These are phyloP conservation scores for Zasmidium cellare DNA, from an alignment of 2,329 filamentous ascomycete species.

Conservation along the genomic window DNA sequence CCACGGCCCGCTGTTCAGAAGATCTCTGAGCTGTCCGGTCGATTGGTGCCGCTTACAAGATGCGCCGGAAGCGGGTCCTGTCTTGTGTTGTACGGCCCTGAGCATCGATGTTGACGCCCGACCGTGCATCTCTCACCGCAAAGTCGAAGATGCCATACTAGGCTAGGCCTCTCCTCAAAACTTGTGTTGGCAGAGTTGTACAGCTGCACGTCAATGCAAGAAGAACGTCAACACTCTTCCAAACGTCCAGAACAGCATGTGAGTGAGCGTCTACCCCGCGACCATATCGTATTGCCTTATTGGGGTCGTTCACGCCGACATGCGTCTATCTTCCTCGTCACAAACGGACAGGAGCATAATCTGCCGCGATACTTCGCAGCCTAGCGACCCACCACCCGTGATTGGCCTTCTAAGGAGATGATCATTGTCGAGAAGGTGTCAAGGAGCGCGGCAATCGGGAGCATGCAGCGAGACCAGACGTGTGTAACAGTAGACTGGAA, in stretches of 20 bases:
- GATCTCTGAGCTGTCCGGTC: constrained; percentile 10
- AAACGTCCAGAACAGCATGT: background rate
- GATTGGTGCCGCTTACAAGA: constrained; percentile 8
- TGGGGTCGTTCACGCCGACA: constrained; percentile 1
- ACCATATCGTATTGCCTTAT: no score
- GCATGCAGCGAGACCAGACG: background rate
- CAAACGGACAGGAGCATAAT: constrained; percentile 5
- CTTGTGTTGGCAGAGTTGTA: constrained; percentile 16
- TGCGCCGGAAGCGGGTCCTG: constrained; percentile 13
- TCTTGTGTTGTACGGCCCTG: constrained; percentile 8
- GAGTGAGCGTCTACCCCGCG: background rate
- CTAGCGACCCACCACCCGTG: constrained; percentile 2
- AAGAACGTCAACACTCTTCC: constrained; percentile 7
- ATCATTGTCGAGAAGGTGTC: background rate
- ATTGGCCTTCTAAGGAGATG: constrained; percentile 4
- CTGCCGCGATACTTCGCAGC: constrained; percentile 1
- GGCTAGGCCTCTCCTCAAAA: constrained; percentile 14
- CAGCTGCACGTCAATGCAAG: constrained; percentile 15
- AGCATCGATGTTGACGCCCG: constrained; percentile 7
- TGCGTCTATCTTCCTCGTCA: background rate
- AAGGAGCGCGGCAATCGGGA: constrained; percentile 6
- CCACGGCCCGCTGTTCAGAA: constrained; percentile 13
- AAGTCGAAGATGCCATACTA: constrained; percentile 10
- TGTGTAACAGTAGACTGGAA: background rate
- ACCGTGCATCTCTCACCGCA: constrained; percentile 22